Base-by-base conservation (phyloP, 2,329 filamentous ascomycete genomes). In the Paramyrothecium sp. region DNA sequence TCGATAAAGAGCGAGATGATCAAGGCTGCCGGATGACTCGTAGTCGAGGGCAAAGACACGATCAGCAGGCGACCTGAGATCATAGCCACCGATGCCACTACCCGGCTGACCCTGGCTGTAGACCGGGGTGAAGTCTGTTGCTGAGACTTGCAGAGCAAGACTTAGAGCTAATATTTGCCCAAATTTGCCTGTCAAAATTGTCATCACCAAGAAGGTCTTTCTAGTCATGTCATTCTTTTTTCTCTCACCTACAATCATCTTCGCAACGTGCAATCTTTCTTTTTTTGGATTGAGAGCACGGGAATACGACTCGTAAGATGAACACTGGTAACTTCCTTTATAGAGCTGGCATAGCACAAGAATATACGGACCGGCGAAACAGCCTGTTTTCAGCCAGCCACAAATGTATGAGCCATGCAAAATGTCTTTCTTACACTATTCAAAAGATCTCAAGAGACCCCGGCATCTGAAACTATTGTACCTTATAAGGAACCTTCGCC, bases 11-110 rank as follows among this genome's bases (percentile, higher is more conserved):
- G 46, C 53, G 30, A 55, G 53, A 55, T 55, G 53, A 38, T 55
- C 53, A 20, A 55, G 19, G 12, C 49, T 55, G 23, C 53, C 53
- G n/a, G 53, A 50, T 22, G 53, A 55, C 4, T 55, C 26, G 26
- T 55, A 55, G 26, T 55, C 53, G 12, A 55, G 44, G 30, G 53
- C 46, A 55, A 55, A 55, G 13, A 55, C 46, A 38, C 53, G 46
- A 26, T 55, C 53, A 41, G 30, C 26, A 17, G 23, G 7, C 22
- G 53, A 55, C n/a, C 41, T 50, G 26, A 55, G 53, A 51, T 55
- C 53, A 26, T 50, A 55, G 12, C 53, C 53, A 17, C 53, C 53
- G 30, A 55, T 55, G 19, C 53, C 53, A 38, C 19, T 34, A 26
- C 53, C 53, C 20, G 53, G 53, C 3, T 55, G 44, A 7, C 53